phyloP scores from a whole-genome alignment of 805 yeast species.

The Metschnikowia baotianmanensis region DNA sequence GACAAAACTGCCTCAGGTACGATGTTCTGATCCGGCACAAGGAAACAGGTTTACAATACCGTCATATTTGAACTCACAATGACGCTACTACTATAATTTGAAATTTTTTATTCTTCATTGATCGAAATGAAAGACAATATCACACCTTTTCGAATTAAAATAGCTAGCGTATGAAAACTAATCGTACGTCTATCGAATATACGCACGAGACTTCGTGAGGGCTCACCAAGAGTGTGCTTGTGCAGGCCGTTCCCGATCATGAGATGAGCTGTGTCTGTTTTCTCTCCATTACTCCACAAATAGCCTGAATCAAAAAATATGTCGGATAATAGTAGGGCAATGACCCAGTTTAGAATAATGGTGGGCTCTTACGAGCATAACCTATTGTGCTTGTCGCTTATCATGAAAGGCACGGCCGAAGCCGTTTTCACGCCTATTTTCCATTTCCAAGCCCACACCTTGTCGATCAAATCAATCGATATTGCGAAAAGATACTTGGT shows the following conservation, averaged over 20 bases:
- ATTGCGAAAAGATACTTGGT: constrained; percentile 81
- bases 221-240: too few relatives aligned
- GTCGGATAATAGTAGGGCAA: constrained; percentile 9
- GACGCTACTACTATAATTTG: too few relatives aligned
- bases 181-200: too few relatives aligned
- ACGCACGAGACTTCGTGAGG: too few relatives aligned
- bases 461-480: constrained; percentile 83
- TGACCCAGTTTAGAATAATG: constrained; percentile 65
- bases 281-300: neutral
- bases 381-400: constrained; percentile 74
- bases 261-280: constrained; percentile 7
- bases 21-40: too few relatives aligned
- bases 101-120: too few relatives aligned
- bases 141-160: too few relatives aligned
- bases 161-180: too few relatives aligned
- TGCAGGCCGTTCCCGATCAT: constrained; percentile 4
- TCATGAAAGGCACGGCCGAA: constrained; percentile 54
- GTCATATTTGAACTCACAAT: too few relatives aligned
- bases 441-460: constrained; percentile 92
- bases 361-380: constrained; percentile 97
- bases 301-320: neutral
- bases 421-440: constrained; percentile 79
- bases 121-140: too few relatives aligned
- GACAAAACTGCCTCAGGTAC: too few relatives aligned
- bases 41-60: too few relatives aligned